Evolutionary conservation across 2,329 filamentous ascomycete genomes (phyloP), one percentile per base, ranked within the genome.

Genomic region (Cercospora nicotianae): DNA sequence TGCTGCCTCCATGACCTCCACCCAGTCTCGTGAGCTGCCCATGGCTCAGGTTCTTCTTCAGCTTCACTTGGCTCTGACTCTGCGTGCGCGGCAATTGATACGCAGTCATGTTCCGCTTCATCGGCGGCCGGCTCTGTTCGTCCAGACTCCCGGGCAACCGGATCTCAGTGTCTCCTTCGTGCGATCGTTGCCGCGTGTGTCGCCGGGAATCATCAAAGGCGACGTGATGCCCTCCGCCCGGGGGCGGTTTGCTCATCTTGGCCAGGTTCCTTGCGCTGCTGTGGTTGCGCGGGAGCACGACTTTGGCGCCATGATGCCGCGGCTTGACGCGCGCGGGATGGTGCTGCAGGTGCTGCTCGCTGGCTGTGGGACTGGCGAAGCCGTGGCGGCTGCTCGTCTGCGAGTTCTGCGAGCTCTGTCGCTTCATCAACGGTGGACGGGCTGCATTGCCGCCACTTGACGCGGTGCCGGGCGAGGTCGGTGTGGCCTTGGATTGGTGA

Each of bases 21-120:
- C 75, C 76, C 63, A 80, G 75, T 18, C 81, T 77, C 36, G 80
- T 76, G 61, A 84, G 77, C 67, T 83, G 81, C 16, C 81, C 80
- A 74, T 82, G 83, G 30, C 81, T 83, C 67, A 80, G 77, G 69
- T 78, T 78, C 72, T 77, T 78, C 75, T 78, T 78, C 65, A 78
- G 69, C 70, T 78, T 78, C 60, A 73, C 73, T 57, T 74, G 67
- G 33, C 72, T 75, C 31, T 69, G 65, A 30, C 72, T 75, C 36
- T 67, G 64, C 51, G 72, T 77, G 26, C 76, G 70, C 55, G 75
- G 75, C 30, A 78, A 67, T 42, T 78, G 74, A 39, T 68, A 71
- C 2, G 74, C 72, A 1, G 77, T 78, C 73, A 76, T 65, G 33
- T 77, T 78, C 36, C 77, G 69, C 58, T 73, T 69, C 67, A 78